phyloP scores from a whole-genome alignment of 2,329 filamentous ascomycete genomes.

The Fusarium sp. region DNA sequence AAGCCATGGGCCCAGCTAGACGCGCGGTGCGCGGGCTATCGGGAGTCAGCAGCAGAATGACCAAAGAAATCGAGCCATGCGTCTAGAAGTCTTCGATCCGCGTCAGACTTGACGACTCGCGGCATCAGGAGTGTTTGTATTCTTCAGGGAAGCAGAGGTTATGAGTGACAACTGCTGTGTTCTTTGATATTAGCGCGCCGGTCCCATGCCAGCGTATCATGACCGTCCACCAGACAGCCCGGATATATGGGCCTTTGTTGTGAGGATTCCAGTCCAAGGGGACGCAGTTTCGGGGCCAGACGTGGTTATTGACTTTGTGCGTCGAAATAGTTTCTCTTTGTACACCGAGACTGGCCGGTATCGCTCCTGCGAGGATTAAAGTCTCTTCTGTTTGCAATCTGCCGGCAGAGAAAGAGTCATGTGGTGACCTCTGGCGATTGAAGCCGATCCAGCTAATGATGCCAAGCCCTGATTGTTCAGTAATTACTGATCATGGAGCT shows the following conservation, averaged over 20 bases:
- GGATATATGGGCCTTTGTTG: constrained; percentile 9
- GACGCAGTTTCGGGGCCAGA: neutral
- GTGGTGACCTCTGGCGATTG: neutral
- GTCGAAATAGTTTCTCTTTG: neutral
- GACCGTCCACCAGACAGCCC: neutral
- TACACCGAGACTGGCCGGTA: neutral
- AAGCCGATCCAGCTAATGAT: neutral
- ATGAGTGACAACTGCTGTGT: neutral
- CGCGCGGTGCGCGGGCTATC: constrained; percentile 1
- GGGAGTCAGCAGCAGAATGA: neutral
- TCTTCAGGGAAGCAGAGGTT: neutral
- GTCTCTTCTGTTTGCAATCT: neutral
- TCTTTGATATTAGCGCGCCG: constrained; percentile 8
- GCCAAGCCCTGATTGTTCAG: neutral
- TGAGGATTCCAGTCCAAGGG: neutral
- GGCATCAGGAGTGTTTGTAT: constrained; percentile 8
- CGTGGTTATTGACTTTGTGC: neutral
- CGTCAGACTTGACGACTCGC: constrained; percentile 6
- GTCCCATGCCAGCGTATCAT: constrained; percentile 7
- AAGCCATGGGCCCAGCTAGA: constrained; percentile 12
- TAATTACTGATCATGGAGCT: neutral
- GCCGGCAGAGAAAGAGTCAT: neutral
- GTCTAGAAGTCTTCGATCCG: constrained; percentile 18
- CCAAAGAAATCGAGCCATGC: neutral
- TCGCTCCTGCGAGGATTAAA: neutral